Percentiles rank a stretch among this genome's conserved stretches.
Conservation (phyloP, 164 flowering plant species). For the Tetrastigma voinierianum region DNA sequence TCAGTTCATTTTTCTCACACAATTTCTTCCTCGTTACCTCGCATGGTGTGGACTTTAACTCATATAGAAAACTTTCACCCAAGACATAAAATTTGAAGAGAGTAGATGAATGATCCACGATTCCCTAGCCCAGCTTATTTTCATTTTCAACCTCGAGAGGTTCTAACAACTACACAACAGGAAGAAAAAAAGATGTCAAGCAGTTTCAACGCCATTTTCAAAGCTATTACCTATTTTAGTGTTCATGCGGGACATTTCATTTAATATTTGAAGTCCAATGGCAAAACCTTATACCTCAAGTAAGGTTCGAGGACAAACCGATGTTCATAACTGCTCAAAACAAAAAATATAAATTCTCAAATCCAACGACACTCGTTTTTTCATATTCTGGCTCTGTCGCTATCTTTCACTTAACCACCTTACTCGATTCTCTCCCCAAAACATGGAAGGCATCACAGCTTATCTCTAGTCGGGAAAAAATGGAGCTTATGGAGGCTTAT, state of each 20-base stretch:
- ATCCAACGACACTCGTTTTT: too few species aligned
- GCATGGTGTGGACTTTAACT: constrained; percentile 74
- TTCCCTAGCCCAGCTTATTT: constrained; percentile 64
- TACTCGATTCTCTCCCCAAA: too few species aligned
- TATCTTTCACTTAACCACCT: too few species aligned
- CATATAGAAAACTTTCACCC: constrained; percentile 79
- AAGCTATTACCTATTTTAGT: not conserved
- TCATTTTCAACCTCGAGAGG: not conserved
- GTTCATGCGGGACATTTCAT: not conserved
- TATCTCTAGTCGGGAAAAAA: too few species aligned
- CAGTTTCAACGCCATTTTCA: too few species aligned
- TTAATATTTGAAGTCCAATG: not conserved
- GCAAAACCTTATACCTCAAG: too few species aligned
- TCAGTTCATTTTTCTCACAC: constrained; percentile 42
- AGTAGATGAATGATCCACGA: constrained; percentile 80
- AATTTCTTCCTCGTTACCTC: constrained; percentile 45
- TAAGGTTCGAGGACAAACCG: not conserved
- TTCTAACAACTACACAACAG: not conserved
- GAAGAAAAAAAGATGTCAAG: not conserved
- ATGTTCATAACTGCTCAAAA: too few species aligned
- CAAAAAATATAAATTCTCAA: too few species aligned
- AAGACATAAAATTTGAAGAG: constrained; percentile 79
- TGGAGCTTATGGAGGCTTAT: too few species aligned
- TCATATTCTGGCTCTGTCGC: too few species aligned
- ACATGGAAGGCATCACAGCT: too few species aligned